phyloP scores from a whole-genome alignment of 2,329 filamentous ascomycete species.

The Claviceps africana region DNA sequence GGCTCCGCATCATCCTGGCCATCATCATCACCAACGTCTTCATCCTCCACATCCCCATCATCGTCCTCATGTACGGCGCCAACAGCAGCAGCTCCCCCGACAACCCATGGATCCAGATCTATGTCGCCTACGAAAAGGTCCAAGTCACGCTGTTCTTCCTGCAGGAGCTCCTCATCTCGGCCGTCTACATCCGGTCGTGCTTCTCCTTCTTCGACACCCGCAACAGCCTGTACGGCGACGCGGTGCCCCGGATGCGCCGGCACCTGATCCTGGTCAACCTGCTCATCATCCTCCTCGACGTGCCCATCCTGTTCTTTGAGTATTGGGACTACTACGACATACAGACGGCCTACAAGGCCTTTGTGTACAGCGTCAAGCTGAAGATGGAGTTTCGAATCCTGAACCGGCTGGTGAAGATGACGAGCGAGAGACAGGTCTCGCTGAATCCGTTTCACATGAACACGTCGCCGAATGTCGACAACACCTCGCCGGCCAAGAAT shows the following conservation, averaged over 20 bases:
- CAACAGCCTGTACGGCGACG: slow-evolving; percentile 11
- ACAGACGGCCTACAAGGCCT: slow-evolving; percentile 18
- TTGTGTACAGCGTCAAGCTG: slow-evolving; percentile 20
- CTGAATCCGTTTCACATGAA: neutral
- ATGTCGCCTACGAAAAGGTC: slow-evolving; percentile 34
- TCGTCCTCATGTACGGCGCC: slow-evolving; percentile 39
- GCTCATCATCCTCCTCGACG: slow-evolving; percentile 26
- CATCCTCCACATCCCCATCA: slow-evolving; percentile 39
- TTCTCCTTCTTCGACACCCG: slow-evolving; percentile 31
- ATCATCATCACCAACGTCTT: slow-evolving; percentile 44
- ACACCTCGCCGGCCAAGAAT: no score
- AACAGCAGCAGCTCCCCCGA: slow-evolving; percentile 16
- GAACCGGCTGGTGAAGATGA: slow-evolving; percentile 17
- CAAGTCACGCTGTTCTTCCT: slow-evolving; percentile 40
- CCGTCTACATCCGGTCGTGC: slow-evolving; percentile 37
- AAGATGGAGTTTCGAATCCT: slow-evolving; percentile 21
- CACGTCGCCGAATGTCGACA: neutral
- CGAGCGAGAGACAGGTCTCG: neutral
- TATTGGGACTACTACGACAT: slow-evolving; percentile 15
- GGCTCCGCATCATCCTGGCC: slow-evolving; percentile 33
- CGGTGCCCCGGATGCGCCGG: slow-evolving; percentile 10
- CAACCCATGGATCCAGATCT: slow-evolving; percentile 12
- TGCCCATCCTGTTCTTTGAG: slow-evolving; percentile 19
- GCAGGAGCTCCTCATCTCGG: slow-evolving; percentile 38
- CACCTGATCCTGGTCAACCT: slow-evolving; percentile 29